These are phyloP conservation scores for Colletotrichum scovillei DNA, from an alignment of 2,329 filamentous ascomycete species.

Conservation along the genomic window DNA sequence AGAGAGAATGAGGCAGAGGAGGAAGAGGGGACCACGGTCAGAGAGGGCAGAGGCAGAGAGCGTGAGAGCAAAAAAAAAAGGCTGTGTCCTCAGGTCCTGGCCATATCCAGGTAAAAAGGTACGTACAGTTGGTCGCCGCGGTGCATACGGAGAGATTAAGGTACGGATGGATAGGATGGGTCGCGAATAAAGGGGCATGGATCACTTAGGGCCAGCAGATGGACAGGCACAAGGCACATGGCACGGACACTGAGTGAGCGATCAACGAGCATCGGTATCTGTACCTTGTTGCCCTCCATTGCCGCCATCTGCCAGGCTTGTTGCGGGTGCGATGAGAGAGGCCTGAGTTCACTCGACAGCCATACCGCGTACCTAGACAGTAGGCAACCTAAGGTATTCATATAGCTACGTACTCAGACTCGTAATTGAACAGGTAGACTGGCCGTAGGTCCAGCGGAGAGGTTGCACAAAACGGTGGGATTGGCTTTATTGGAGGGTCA, in stretches of 20 bases:
- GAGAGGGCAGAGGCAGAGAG: neutral
- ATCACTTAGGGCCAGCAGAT: neutral
- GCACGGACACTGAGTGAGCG: constrained; percentile 1
- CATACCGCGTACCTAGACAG: too few relatives aligned
- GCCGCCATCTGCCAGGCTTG: too few relatives aligned
- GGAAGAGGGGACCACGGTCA: neutral
- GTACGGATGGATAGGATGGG: constrained; percentile 12
- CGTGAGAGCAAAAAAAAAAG: neutral
- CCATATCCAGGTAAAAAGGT: neutral
- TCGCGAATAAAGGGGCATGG: constrained; percentile 4
- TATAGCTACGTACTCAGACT: neutral
- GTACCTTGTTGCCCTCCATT: neutral
- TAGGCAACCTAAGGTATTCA: neutral
- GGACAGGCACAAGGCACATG: constrained; percentile 21
- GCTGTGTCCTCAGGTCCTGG: neutral
- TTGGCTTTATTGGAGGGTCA: constrained; percentile 31
- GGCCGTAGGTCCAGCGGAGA: neutral
- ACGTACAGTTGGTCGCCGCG: neutral
- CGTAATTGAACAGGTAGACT: too few relatives aligned
- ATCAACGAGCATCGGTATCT: neutral
- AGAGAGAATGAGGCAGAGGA: neutral
- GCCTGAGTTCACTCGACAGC: neutral
- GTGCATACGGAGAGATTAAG: neutral
- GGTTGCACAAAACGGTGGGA: constrained; percentile 32
- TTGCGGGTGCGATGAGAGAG: neutral